Evolutionary conservation across 2,329 filamentous ascomycete species (phyloP), one percentile per base, ranked within the genome.

Genomic region (Fusarium verrucosum): DNA sequence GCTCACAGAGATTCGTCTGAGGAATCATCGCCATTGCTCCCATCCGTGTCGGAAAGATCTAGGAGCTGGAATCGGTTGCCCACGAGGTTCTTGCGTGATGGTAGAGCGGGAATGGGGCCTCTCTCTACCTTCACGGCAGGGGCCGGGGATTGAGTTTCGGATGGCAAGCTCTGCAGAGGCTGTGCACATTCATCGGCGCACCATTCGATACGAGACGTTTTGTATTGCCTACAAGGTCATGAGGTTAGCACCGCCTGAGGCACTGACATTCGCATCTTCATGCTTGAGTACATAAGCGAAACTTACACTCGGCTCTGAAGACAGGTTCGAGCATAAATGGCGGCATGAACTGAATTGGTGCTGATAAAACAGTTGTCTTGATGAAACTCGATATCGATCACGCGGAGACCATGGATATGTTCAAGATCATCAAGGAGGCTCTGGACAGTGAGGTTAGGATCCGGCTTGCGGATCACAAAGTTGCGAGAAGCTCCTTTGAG

Each of bases 331-430:
- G 92, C 91, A 75, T 89, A 92, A 49, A 92, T 83, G 11, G 92
- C 90, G 62, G 90, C 89, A 70, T 89, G 84, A 10, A 96, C 83
- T 1, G 91, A 92, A 74, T 94, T 96, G 9, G 89, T 92, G 52
- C 85, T 88, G 65, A 96, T 87, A 74, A 86, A 86, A 57, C 85
- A 89, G 74, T 87, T 85, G 5, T 82, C 81, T 17, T 82, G 79
- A 4, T 77, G 75, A 74, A 91, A 89, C 9, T 78, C 76, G 40
- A 95, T 78, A 38, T 84, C 84, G 70, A 95, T 81, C 11, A 96
- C 84, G 20, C 89, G 80, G 2, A 96, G 82, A 62, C 92, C 91
- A 78, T 94, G 88, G 59, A 96, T 94, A 73, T 96, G 92, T 22
- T 93, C 89, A 33, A 95, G 82, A 69, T 96, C 90, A 6, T 88